Evolutionary conservation across 2,329 filamentous ascomycete genomes (phyloP).

Genomic region (Thermomyces lanuginosus): DNA sequence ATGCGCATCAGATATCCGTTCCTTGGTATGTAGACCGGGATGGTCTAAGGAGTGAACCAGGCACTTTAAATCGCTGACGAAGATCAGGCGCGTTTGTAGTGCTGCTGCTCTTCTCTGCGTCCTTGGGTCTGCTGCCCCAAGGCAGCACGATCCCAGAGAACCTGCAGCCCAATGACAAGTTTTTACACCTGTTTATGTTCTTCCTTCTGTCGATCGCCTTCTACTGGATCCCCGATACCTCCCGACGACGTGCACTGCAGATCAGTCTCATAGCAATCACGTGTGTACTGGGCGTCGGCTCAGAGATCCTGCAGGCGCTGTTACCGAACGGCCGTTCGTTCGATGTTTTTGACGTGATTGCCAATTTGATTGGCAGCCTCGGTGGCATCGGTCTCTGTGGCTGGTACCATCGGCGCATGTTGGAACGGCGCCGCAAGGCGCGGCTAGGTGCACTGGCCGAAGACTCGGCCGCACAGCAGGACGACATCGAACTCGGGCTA

Average conservation of each 20-base stretch:
- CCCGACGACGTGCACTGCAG: constrained; percentile 68
- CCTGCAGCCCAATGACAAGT: constrained; percentile 66
- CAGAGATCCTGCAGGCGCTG: constrained; percentile 41
- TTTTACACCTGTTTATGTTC: constrained; percentile 74
- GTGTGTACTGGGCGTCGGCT: constrained; percentile 38
- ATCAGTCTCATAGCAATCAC: constrained; percentile 71
- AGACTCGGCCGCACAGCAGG: constrained; percentile 27
- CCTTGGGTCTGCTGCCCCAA: constrained; percentile 55
- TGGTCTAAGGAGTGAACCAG: no score
- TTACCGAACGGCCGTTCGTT: constrained; percentile 57
- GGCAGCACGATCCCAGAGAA: constrained; percentile 26
- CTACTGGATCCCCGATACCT: constrained; percentile 95
- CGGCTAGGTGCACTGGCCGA: constrained; percentile 55
- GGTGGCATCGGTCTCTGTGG: constrained; percentile 56
- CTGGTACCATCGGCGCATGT: constrained; percentile 92
- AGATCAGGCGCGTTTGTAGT: constrained; percentile 45
- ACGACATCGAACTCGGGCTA: constrained; percentile 59
- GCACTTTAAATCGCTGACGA: no score
- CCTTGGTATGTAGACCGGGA: no score
- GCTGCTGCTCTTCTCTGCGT: constrained; percentile 59
- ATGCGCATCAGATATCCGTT: no score
- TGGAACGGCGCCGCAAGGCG: constrained; percentile 64
- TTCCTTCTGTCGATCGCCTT: constrained; percentile 71
- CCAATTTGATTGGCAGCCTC: constrained; percentile 68
- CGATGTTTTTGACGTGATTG: constrained; percentile 72